These are phyloP conservation scores for Beauveria bassiana DNA, from an alignment of 2,329 filamentous ascomycete genomes.

Conservation along the genomic window DNA sequence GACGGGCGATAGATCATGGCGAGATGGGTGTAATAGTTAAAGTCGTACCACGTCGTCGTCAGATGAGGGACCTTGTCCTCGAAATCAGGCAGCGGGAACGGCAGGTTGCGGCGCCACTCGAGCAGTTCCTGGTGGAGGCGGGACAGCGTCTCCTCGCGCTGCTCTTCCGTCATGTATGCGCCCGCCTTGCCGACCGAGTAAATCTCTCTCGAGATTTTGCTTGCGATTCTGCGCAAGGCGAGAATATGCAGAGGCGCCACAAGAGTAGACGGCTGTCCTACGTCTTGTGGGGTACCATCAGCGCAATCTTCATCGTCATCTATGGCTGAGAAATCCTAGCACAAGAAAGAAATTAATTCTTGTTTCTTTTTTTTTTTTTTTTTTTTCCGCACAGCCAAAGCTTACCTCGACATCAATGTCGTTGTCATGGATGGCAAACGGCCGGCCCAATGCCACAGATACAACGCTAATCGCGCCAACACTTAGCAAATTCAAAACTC, in stretches of 20 bases:
- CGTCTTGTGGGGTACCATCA: no score
- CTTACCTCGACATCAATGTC: background rate
- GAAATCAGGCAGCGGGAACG: slow-evolving; percentile 26
- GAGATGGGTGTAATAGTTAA: slow-evolving; percentile 40
- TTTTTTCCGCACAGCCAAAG: no score
- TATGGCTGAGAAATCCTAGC: no score
- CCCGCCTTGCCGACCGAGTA: no score
- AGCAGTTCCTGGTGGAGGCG: background rate
- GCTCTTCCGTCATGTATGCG: no score
- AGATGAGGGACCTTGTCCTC: slow-evolving; percentile 34
- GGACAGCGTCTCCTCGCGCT: background rate
- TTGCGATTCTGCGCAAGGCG: no score
- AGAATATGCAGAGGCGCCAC: no score
- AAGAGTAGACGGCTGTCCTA: no score
- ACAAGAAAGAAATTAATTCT: no score
- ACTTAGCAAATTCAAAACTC: background rate
- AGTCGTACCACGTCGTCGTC: slow-evolving; percentile 36
- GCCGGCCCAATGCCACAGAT: background rate
- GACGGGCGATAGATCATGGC: slow-evolving; percentile 38
- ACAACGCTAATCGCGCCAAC: background rate
- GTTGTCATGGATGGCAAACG: background rate
- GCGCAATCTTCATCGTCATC: no score
- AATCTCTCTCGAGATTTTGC: no score
- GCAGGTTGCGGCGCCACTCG: background rate
- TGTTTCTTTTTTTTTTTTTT: no score